These are phyloP conservation scores for Lipomyces starkeyi DNA, from an alignment of 805 yeast species.

Conservation along the genomic window DNA sequence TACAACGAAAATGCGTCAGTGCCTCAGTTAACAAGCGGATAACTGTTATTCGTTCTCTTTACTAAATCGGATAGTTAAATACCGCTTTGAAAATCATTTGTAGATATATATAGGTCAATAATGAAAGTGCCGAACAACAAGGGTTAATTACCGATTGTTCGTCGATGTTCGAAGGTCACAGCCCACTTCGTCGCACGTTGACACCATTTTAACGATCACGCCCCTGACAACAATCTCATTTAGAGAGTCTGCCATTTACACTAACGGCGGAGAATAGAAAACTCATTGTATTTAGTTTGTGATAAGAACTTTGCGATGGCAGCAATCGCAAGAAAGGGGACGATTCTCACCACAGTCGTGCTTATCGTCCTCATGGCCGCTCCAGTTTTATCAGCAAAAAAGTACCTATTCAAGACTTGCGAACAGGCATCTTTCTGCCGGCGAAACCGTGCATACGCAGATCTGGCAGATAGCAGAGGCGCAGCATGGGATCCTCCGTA, in stretches of 20 bases:
- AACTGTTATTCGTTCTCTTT: neutral
- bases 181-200: too few relatives aligned
- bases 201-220: too few relatives aligned
- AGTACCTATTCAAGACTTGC: constrained; percentile 68
- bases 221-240: neutral
- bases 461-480: constrained; percentile 43
- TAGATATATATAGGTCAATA: neutral
- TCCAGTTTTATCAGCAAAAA: constrained; percentile 37
- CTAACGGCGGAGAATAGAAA: neutral
- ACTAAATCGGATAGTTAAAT: neutral
- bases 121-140: neutral
- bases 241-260: too few relatives aligned
- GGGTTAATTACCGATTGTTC: too few relatives aligned
- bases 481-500: constrained; percentile 50
- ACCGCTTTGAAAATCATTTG: neutral
- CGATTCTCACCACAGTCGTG: constrained; percentile 5
- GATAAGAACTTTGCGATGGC: neutral
- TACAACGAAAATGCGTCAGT: too few relatives aligned
- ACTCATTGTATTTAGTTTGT: neutral
- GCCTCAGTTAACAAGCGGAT: neutral
- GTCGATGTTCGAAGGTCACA: too few relatives aligned
- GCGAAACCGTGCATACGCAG: constrained; percentile 70
- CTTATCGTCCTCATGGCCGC: constrained; percentile 15
- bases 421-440: constrained; percentile 75
- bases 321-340: neutral